These are phyloP conservation scores for Phytophthora meadii DNA, from an alignment of 352 stramenopile species.

Conservation along the genomic window DNA sequence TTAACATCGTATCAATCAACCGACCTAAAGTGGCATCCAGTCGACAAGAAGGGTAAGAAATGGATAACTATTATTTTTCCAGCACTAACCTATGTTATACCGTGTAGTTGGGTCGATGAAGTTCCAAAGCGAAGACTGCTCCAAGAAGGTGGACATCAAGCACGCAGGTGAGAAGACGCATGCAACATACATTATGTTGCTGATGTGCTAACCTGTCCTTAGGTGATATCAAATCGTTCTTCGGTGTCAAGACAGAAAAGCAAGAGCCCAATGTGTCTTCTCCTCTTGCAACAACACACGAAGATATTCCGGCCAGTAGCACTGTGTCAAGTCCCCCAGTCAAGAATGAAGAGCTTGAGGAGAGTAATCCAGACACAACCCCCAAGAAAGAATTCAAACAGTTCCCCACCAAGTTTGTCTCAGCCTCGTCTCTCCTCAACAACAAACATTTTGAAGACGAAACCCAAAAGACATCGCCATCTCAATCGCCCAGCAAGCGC, in stretches of 20 bases:
- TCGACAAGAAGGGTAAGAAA: slow-evolving; percentile 70
- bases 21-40: slow-evolving; percentile 79
- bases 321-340: slow-evolving; percentile 1
- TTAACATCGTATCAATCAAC: slow-evolving; percentile 53
- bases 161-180: slow-evolving; percentile 50
- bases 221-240: slow-evolving; percentile 82
- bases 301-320: slow-evolving; percentile 6
- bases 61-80: neutral
- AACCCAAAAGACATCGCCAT: neutral
- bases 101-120: slow-evolving; percentile 72
- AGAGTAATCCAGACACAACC: slow-evolving; percentile 2
- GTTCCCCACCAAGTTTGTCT: slow-evolving; percentile 43
- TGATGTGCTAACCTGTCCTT: neutral
- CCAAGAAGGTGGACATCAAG: slow-evolving; percentile 81
- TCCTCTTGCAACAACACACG: slow-evolving; percentile 5
- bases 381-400: slow-evolving; percentile 27
- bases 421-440: slow-evolving; percentile 57
- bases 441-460: slow-evolving; percentile 35
- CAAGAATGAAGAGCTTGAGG: slow-evolving; percentile 28
- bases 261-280: slow-evolving; percentile 15
- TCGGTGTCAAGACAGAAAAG: slow-evolving; percentile 52
- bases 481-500: slow-evolving; percentile 26
- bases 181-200: neutral
- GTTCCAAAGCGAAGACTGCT: slow-evolving; percentile 78
- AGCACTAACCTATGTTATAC: no score